These are phyloP conservation scores for Colletotrichum sp. DNA, from an alignment of 2,329 filamentous ascomycete genomes.

Conservation along the genomic window DNA sequence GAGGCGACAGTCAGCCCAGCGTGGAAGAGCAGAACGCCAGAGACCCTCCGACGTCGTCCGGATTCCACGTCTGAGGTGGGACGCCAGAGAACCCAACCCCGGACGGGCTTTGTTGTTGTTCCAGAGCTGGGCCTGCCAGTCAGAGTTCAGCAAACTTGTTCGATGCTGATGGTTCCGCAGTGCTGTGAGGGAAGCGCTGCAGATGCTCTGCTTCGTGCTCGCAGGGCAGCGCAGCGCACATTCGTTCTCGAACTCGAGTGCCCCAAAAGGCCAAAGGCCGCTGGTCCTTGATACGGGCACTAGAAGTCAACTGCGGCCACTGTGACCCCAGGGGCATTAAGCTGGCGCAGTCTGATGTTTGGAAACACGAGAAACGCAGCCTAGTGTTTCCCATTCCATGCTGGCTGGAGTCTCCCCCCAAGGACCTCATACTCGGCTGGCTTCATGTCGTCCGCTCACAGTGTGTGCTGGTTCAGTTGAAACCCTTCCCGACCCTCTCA, in stretches of 20 bases:
- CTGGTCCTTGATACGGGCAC: background rate
- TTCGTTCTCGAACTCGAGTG: background rate
- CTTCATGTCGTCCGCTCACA: slow-evolving; percentile 15
- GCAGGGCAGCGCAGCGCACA: background rate
- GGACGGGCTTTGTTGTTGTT: background rate
- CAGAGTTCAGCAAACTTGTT: slow-evolving; percentile 10
- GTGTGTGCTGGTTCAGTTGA: slow-evolving; percentile 15
- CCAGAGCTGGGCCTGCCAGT: background rate
- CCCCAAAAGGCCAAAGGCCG: background rate
- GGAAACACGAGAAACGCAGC: slow-evolving; percentile 19
- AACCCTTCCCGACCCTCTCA: slow-evolving; percentile 11
- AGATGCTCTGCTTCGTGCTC: background rate
- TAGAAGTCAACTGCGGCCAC: background rate
- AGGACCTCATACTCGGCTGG: slow-evolving; percentile 15
- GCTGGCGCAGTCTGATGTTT: slow-evolving; percentile 16
- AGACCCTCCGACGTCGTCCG: slow-evolving; percentile 4
- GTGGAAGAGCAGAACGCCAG: background rate
- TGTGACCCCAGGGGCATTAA: background rate
- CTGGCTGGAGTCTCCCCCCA: slow-evolving; percentile 1
- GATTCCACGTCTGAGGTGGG: background rate
- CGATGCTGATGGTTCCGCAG: slow-evolving; percentile 1
- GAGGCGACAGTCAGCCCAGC: background rate
- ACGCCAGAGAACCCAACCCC: slow-evolving; percentile 6
- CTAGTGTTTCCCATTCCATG: slow-evolving; percentile 20
- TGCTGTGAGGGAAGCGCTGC: background rate